Conservation (phyloP, 148 eudicot species). For the Rhododendron henanense region DNA sequence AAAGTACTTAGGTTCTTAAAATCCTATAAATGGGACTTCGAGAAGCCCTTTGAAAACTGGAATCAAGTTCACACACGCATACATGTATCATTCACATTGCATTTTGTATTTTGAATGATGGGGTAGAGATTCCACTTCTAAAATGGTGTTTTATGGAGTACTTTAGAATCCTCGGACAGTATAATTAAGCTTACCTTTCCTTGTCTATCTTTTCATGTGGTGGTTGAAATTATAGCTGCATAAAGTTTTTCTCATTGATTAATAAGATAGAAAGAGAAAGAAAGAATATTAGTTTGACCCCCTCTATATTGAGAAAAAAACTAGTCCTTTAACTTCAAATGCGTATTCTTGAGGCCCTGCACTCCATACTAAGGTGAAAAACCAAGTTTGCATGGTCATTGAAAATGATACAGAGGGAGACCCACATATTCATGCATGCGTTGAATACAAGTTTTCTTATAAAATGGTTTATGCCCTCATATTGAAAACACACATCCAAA, state of each 20-base stretch:
- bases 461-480: background rate
- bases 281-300: background rate
- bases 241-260: background rate
- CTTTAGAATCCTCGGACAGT: background rate
- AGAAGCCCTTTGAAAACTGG: background rate
- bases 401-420: background rate
- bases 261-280: background rate
- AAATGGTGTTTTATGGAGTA: background rate
- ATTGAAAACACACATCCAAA: background rate
- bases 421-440: background rate
- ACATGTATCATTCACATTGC: background rate
- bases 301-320: background rate
- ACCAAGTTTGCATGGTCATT: background rate
- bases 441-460: background rate
- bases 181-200: background rate
- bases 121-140: background rate
- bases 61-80: background rate
- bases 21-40: background rate
- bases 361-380: background rate
- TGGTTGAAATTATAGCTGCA: background rate
- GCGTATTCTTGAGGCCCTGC: background rate
- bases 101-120: background rate
- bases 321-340: background rate
- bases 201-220: slow-evolving; percentile 4
- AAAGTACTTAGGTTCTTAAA: background rate